Base-by-base conservation (phyloP, 108 stramenopile genomes). In the Nannochloropsis gaditana region DNA sequence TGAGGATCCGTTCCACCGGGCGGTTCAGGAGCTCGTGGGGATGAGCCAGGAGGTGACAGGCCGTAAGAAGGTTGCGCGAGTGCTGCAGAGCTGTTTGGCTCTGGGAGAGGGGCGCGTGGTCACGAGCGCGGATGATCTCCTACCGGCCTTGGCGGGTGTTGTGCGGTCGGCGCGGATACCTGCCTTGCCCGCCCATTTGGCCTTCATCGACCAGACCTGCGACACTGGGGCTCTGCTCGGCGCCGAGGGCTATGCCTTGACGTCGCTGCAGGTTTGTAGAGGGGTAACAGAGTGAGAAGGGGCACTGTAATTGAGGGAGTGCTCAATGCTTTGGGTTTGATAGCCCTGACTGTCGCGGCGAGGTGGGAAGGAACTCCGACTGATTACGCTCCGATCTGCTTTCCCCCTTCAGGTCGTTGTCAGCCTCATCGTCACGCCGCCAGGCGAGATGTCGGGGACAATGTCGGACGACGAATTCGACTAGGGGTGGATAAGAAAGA, bases 141-240 rank as follows among this genome's bases (percentile, higher is more conserved):
- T 73, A n/a, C 59, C 59, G 59, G 59, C 59, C 59, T 8, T 73
- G 59, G 59, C 19, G 19, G 19, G 59, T 6, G 59, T 73, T n/a
- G 59, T 73, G 59, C 59, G 59, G n/a, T 73, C n/a, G 59, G 59
- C 59, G 59, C 59, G 2, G 59, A n/a, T 73, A n/a, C 59, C 59
- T 73, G 59, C 59, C 2, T 73, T 73, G 59, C 59, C 59, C n/a
- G 59, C 59, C n/a, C 59, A 73, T 3, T 73, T 73, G 59, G 59
- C 59, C 15, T 73, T 73, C n/a, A 73, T 73, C 0, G 59, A 73
- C 15, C 19, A 73, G 59, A 73, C 59, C 3, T 73, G 59, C 59
- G 59, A 73, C n/a, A 73, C 59, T 15, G 59, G 59, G 59, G n/a
- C 59, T 73, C n/a, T 73, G 59, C n/a, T 73, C 19, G 59, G 59